Evolutionary conservation across 495 filamentous ascomycete genomes (phyloP).

Genomic region (Chaetomium tenue): DNA sequence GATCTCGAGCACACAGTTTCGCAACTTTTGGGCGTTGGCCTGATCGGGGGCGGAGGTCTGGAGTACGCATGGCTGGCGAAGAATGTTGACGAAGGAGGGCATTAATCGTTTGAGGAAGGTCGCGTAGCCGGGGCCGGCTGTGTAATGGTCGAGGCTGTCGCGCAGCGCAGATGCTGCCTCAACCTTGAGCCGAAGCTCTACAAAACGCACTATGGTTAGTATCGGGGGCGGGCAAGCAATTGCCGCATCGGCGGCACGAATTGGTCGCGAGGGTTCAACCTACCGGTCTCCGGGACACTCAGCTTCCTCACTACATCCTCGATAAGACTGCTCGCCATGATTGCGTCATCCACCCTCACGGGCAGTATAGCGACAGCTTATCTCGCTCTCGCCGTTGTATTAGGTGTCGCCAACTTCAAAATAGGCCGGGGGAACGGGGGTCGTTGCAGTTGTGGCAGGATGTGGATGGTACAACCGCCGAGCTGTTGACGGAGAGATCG

Average conservation of each 20-base stretch:
- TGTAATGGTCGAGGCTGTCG: slow-evolving; percentile 75
- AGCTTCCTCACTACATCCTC: slow-evolving; percentile 55
- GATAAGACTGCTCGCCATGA: slow-evolving; percentile 53
- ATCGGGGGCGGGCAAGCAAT: slow-evolving; percentile 4
- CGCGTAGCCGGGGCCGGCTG: slow-evolving; percentile 58
- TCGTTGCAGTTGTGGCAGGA: background rate
- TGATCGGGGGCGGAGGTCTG: slow-evolving; percentile 83
- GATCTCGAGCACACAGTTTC: slow-evolving; percentile 90
- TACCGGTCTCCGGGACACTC: slow-evolving; percentile 54
- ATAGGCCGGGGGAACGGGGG: background rate
- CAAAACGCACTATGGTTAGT: slow-evolving; percentile 1
- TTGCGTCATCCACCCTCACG: slow-evolving; percentile 37
- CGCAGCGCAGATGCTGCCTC: slow-evolving; percentile 76
- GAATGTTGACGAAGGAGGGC: slow-evolving; percentile 81
- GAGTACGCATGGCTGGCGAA: slow-evolving; percentile 87
- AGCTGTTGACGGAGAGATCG: background rate
- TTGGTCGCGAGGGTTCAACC: background rate
- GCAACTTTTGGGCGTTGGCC: slow-evolving; percentile 69
- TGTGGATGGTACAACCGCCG: background rate
- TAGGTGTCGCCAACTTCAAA: background rate
- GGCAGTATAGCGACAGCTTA: slow-evolving; percentile 20
- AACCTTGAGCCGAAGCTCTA: slow-evolving; percentile 73
- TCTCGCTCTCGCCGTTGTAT: slow-evolving; percentile 6
- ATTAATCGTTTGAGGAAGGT: slow-evolving; percentile 80
- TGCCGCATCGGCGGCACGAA: background rate